Evolutionary conservation across 345 rosid genomes (phyloP).

Genomic region (Cardamine resedifolia): DNA sequence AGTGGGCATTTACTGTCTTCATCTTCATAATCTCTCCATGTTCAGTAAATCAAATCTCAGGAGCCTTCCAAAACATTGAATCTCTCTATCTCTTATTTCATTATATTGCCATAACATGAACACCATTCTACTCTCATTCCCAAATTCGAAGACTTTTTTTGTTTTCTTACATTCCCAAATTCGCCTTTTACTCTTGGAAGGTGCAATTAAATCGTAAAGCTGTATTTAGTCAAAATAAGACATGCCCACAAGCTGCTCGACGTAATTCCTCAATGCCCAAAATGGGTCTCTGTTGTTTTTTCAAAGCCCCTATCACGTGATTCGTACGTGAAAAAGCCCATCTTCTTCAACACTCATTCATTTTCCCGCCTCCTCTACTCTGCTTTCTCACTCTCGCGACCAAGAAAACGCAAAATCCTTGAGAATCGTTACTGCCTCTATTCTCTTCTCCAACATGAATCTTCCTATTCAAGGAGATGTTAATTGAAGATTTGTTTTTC

Average conservation of each 20-base stretch:
- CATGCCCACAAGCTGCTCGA: constrained; percentile 18
- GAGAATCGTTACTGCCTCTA: not conserved
- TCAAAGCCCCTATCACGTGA: not conserved
- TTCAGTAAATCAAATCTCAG: too few relatives aligned
- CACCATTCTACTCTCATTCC: not conserved
- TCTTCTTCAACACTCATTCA: too few relatives aligned
- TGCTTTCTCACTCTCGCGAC: not conserved
- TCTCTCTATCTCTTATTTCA: too few relatives aligned
- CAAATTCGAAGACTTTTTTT: not conserved
- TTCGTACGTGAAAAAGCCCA: not conserved
- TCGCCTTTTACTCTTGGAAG: not conserved
- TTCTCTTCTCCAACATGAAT: not conserved
- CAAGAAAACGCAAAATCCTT: constrained; percentile 9
- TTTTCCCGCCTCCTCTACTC: not conserved
- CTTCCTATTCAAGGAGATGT: not conserved
- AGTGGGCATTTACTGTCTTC: too few relatives aligned
- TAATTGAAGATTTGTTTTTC: constrained; percentile 1
- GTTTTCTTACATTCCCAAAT: not conserved
- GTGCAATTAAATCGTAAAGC: not conserved
- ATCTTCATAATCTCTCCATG: too few relatives aligned
- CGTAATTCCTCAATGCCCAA: not conserved
- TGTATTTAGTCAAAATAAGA: not conserved
- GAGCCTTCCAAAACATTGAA: too few relatives aligned
- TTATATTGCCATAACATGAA: not conserved
- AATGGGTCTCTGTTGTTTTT: not conserved